A percentile compares a stretch with the other conserved stretches of the same genome.
phyloP scores from a whole-genome alignment of 805 yeast species.

The Starmerella gropengiesseri region DNA sequence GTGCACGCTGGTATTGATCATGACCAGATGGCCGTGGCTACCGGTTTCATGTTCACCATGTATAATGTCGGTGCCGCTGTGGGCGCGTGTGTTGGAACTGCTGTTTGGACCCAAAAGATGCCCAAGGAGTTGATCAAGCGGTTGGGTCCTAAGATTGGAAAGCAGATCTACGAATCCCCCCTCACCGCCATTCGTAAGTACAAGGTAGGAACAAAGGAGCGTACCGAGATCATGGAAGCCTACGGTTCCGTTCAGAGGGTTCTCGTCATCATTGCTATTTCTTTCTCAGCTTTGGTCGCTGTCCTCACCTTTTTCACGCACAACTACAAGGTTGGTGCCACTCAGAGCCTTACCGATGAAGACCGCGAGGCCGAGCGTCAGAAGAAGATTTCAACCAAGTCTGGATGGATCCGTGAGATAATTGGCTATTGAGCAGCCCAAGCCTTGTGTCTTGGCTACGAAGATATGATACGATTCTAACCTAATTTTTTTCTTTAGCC shows the following conservation, averaged over 20 bases:
- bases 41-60: conserved; percentile 46
- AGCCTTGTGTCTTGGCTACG: too few species aligned
- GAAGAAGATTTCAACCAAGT: not conserved
- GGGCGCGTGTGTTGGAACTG: conserved; percentile 58
- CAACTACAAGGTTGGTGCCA: conserved; percentile 6
- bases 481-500: too few species aligned
- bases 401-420: conserved; percentile 1
- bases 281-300: conserved; percentile 34
- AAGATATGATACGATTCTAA: too few species aligned
- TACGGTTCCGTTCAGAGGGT: conserved; percentile 50
- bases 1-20: conserved; percentile 50
- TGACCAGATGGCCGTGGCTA: conserved; percentile 53
- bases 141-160: conserved; percentile 33
- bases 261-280: conserved; percentile 43
- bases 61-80: conserved; percentile 56
- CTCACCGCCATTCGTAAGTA: conserved; percentile 37
- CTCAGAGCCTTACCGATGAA: conserved; percentile 15
- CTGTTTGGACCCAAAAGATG: conserved; percentile 56
- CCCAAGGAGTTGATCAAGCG: conserved; percentile 36
- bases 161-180: conserved; percentile 45
- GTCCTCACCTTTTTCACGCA: conserved; percentile 9
- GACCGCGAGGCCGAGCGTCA: conserved; percentile 14
- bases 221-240: conserved; percentile 45
- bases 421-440: conserved; percentile 10
- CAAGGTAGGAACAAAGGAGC: conserved; percentile 52